Percentiles rank a stretch among this genome's conserved stretches.
Evolutionary conservation across 2,329 filamentous ascomycete species (phyloP).

Genomic region (Diaporthe eres): DNA sequence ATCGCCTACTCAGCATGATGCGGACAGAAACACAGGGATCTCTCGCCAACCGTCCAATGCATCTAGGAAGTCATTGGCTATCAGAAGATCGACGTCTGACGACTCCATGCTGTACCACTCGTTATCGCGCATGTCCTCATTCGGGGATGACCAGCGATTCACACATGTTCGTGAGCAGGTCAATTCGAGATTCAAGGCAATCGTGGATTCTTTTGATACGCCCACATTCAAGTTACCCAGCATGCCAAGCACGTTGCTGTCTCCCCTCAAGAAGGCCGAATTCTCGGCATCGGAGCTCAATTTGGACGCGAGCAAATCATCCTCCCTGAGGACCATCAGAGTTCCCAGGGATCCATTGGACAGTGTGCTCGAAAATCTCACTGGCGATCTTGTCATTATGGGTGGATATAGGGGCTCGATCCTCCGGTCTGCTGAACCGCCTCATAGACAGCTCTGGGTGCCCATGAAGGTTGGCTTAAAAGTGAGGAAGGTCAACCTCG

Average conservation of each 20-base stretch:
- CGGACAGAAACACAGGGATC: slow-evolving; percentile 32
- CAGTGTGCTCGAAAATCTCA: slow-evolving; percentile 74
- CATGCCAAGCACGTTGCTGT: slow-evolving; percentile 60
- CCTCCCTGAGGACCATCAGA: slow-evolving; percentile 44
- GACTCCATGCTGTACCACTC: slow-evolving; percentile 83
- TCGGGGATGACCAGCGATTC: slow-evolving; percentile 87
- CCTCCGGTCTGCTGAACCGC: slow-evolving; percentile 85
- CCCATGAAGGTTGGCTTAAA: slow-evolving; percentile 94
- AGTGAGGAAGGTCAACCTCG: slow-evolving; percentile 90
- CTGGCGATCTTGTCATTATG: slow-evolving; percentile 88
- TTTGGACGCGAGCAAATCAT: slow-evolving; percentile 40
- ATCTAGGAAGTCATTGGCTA: slow-evolving; percentile 49
- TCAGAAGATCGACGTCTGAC: slow-evolving; percentile 79
- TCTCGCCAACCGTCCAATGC: slow-evolving; percentile 10
- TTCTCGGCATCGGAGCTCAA: slow-evolving; percentile 36
- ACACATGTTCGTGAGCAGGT: slow-evolving; percentile 86
- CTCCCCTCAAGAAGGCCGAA: slow-evolving; percentile 48
- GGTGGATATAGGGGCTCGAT: slow-evolving; percentile 93
- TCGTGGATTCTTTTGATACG: slow-evolving; percentile 87
- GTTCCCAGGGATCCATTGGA: slow-evolving; percentile 58
- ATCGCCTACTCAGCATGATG: slow-evolving; percentile 37
- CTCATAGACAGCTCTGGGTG: slow-evolving; percentile 92
- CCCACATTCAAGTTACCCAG: slow-evolving; percentile 82
- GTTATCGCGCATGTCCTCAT: slow-evolving; percentile 83
- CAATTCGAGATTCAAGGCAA: slow-evolving; percentile 90